These are phyloP conservation scores for Hypoxylon lienhwacheense DNA, from an alignment of 495 filamentous ascomycete genomes.

Conservation along the genomic window DNA sequence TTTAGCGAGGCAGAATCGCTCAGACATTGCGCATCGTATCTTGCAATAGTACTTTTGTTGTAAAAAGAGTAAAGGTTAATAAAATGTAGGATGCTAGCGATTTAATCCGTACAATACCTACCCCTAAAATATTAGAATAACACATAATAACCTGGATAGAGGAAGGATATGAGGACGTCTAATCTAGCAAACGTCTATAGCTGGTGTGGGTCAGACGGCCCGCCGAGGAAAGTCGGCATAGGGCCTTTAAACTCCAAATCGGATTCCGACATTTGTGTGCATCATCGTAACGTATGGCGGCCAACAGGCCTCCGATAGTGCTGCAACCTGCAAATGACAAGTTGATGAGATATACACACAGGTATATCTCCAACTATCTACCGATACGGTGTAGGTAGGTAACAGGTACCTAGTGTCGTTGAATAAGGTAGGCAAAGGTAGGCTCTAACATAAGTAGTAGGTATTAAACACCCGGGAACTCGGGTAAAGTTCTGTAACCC, in stretches of 20 bases:
- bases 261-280: constrained; percentile 27
- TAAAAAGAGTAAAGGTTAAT: too few species aligned
- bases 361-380: too few species aligned
- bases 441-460: background rate
- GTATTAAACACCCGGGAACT: constrained; percentile 25
- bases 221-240: constrained; percentile 30
- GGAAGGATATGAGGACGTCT: too few species aligned
- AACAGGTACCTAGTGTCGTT: constrained; percentile 1
- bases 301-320: background rate
- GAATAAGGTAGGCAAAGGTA: constrained; percentile 14
- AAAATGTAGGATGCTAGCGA: too few species aligned
- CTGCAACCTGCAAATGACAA: background rate
- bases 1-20: too few species aligned
- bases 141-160: too few species aligned
- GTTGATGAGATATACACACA: background rate
- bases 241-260: constrained; percentile 11
- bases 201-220: constrained; percentile 30
- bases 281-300: constrained; percentile 12
- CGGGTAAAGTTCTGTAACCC: constrained; percentile 25
- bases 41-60: too few species aligned
- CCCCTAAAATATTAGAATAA: too few species aligned
- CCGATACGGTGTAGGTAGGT: constrained; percentile 3
- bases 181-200: background rate
- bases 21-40: too few species aligned
- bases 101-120: too few species aligned